Evolutionary conservation across 306 rosid species (phyloP).

Genomic region (Vigna angularis): DNA sequence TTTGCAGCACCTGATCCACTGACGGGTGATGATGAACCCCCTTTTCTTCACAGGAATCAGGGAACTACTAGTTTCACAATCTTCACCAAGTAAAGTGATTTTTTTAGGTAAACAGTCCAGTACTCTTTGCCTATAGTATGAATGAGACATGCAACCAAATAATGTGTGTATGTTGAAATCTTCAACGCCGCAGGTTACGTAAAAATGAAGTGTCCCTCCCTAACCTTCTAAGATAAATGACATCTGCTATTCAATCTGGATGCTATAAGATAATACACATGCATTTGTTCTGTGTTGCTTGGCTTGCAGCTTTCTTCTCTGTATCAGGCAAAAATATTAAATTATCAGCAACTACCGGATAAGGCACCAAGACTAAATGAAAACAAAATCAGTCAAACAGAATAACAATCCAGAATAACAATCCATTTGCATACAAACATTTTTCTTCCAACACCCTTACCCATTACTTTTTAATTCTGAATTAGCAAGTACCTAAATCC

Average conservation of each 20-base stretch:
- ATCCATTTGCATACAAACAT: too few relatives aligned
- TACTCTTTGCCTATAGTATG: constrained; percentile 37
- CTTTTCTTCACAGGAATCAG: constrained; percentile 5
- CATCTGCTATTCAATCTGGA: constrained; percentile 41
- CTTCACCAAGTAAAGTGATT: constrained; percentile 37
- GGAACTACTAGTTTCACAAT: constrained; percentile 39
- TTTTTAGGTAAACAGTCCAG: constrained; percentile 6
- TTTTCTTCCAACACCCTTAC: too few relatives aligned
- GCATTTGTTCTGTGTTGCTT: constrained; percentile 66
- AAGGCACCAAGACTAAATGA: constrained; percentile 14
- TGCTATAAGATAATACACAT: constrained; percentile 77
- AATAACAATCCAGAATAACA: too few relatives aligned
- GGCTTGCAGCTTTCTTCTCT: constrained; percentile 75
- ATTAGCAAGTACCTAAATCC: too few relatives aligned
- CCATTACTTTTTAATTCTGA: too few relatives aligned
- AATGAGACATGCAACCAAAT: constrained; percentile 39
- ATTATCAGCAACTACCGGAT: constrained; percentile 18
- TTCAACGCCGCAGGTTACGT: constrained; percentile 28
- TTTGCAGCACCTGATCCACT: too few relatives aligned
- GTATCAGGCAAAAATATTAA: constrained; percentile 36
- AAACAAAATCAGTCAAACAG: constrained; percentile 8
- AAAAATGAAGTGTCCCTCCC: constrained; percentile 28
- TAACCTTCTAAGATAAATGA: constrained; percentile 48
- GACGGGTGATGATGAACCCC: too few relatives aligned
- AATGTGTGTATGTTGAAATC: constrained; percentile 40